Conservation (phyloP, 768 basidiomycete species). For the Chalciporus chontae region DNA sequence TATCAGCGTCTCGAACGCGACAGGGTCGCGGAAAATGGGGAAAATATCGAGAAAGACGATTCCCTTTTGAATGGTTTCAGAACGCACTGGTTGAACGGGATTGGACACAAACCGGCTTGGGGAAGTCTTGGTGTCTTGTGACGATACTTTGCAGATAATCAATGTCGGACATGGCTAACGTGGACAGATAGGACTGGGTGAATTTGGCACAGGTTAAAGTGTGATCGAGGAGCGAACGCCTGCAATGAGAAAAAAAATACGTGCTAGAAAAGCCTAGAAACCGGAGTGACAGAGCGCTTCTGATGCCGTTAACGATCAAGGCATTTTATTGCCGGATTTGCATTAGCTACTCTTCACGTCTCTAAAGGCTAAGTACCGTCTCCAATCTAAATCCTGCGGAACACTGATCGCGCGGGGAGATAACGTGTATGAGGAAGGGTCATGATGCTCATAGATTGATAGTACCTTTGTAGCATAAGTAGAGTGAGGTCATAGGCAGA, state of each 20-base stretch:
- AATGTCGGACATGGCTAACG: constrained; percentile 66
- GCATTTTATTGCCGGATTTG: background rate
- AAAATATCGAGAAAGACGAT: constrained; percentile 94
- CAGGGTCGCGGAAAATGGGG: constrained; percentile 82
- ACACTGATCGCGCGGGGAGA: background rate
- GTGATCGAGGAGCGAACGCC: background rate
- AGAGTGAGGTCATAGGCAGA: constrained; percentile 27
- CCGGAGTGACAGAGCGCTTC: background rate
- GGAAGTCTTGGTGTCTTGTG: constrained; percentile 71
- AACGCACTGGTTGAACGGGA: background rate
- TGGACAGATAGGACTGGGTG: background rate
- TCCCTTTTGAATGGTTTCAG: constrained; percentile 47
- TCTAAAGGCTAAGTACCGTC: background rate
- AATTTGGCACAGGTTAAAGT: background rate
- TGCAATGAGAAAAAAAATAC: constrained; percentile 1
- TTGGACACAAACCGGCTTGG: constrained; percentile 67
- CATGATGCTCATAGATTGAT: constrained; percentile 36
- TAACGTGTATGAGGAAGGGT: constrained; percentile 14
- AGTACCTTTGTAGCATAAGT: constrained; percentile 37
- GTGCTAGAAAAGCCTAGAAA: no score
- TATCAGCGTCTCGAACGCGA: constrained; percentile 86
- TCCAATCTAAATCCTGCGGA: background rate
- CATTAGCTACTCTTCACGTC: background rate
- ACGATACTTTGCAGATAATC: constrained; percentile 63
- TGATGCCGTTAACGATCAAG: constrained; percentile 9